Evolutionary conservation across 495 filamentous ascomycete genomes (phyloP), one percentile per base, ranked within the genome.

Genomic region (Trichoderma parareesei): DNA sequence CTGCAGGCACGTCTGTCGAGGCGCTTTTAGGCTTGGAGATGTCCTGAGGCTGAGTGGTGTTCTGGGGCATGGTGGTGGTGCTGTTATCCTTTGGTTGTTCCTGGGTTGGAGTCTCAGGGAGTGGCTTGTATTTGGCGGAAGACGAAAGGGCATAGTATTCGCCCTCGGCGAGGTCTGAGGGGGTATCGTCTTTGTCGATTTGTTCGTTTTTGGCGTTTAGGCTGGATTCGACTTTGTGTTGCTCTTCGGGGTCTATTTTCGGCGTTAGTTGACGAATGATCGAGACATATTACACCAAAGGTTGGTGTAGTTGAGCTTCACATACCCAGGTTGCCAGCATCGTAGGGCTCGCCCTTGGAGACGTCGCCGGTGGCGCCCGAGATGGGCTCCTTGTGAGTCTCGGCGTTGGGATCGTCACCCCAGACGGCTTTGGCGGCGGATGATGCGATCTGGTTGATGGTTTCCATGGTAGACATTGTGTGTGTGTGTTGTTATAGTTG

Each of bases 311-410:
- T 41, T 7, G 6, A 18, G n/a, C 13, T 38, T 43, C n/a, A 57
- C 14, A 53, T 71, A 79, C 77, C 76, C 35, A 82, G 72, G 69
- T 85, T 87, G 62, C 84, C 84, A 33, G 78, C 79, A 66, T 87
- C 84, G 65, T 81, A 87, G 0, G 83, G 84, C 71, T 85, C 80
- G n/a, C 82, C 82, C 57, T 78, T 78, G n/a, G 74, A 71, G 14
- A 79, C 79, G 63, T 85, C 76, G 20, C 84, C 84, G 14, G 71
- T 67, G 55, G 77, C 71, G 48, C 84, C 84, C 38, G 79, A 82
- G 60, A 83, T 67, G 33, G 84, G 84, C 70, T 87, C 84, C 66
- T 78, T 49, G 57, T 74, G 70, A 57, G 65, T 64, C 35, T 72
- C 61, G 2, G 61, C 41, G 11, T 55, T 67, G 11, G 68, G 72